Evolutionary conservation across 495 filamentous ascomycete species (phyloP), one percentile per base, ranked within the genome.

Genomic region (Sphaerosporella brunnea): DNA sequence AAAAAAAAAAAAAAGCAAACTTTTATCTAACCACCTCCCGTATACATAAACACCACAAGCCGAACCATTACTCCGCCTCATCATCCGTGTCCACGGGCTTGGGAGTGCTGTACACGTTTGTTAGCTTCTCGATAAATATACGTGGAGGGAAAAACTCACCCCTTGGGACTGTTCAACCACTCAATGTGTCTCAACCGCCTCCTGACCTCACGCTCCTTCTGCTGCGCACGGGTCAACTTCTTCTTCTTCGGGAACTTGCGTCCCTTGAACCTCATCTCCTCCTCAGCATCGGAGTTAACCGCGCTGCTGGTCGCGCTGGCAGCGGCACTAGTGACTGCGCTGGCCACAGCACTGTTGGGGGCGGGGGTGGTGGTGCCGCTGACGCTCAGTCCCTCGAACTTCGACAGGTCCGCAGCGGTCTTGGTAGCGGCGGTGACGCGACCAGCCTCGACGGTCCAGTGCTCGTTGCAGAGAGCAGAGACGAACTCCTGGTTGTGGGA

Each of bases 401-500:
- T 80, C 61, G 86, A 83, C 3, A 76, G 57, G n/a, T 71, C 63
- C 47, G 87, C 71, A 26, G 81, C 75, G 18, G 73, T 64, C 59
- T 77, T 74, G 53, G 82, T 85, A 58, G 86, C 86, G 67, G 85
- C 74, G 11, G 80, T 79, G 45, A 97, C 75, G 15, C 80, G 77
- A 2, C 90, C 90, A 53, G 85, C 83, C 52, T 75, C 79, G 48
- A 97, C 80, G 66, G 93, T 80, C 79, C 90, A 88, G 64, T 93
- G 85, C 67, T 97, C 90, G 18, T 79, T 78, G 61, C 88, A 86
- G 9, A 97, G 77, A 2, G 88, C 87, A 51, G 86, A 84, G 37
- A 96, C 87, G 59, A 97, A 97, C 63, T 97, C 92, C 58, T 94
- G 82, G 75, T 96, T 95, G 69, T 97, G 90, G 54, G 87, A 95